phyloP scores from a whole-genome alignment of 2,329 filamentous ascomycete genomes.

The Exophiala alcalophila region DNA sequence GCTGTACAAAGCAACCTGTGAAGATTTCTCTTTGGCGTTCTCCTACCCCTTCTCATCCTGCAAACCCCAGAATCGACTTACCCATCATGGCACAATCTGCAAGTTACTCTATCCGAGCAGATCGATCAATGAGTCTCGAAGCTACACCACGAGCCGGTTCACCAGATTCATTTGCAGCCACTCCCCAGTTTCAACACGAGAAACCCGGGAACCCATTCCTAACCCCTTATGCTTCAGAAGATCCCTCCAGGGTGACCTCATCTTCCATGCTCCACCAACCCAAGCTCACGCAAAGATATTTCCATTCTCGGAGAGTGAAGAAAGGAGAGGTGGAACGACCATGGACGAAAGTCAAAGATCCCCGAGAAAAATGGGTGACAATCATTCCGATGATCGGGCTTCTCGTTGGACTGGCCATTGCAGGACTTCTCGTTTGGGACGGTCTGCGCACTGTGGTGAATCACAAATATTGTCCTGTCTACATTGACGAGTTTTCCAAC shows the following conservation, averaged over 20 bases:
- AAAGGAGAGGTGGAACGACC: conserved; percentile 74
- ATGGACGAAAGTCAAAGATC: conserved; percentile 65
- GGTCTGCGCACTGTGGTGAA: conserved; percentile 68
- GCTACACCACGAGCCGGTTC: conserved; percentile 10
- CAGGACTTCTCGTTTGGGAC: conserved; percentile 72
- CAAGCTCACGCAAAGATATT: conserved; percentile 37
- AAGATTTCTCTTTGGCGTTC: neutral
- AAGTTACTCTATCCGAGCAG: conserved; percentile 7
- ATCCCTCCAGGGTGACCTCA: conserved; percentile 24
- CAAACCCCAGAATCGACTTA: no score
- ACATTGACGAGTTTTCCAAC: conserved; percentile 63
- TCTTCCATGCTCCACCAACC: conserved; percentile 16
- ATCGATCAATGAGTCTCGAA: conserved; percentile 8
- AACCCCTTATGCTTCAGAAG: conserved; percentile 25
- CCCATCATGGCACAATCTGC: conserved; percentile 13
- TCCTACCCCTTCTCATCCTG: neutral
- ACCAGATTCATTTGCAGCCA: conserved; percentile 11
- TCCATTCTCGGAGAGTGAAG: conserved; percentile 69
- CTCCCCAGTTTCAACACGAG: conserved; percentile 7
- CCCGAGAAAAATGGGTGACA: conserved; percentile 81
- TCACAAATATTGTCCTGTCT: conserved; percentile 68
- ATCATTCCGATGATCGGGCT: conserved; percentile 75
- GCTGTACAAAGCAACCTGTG: no score
- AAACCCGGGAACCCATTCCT: conserved; percentile 24
- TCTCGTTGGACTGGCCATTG: conserved; percentile 63